Evolutionary conservation across 2,329 filamentous ascomycete genomes (phyloP).

Genomic region (Penicillium sp.): DNA sequence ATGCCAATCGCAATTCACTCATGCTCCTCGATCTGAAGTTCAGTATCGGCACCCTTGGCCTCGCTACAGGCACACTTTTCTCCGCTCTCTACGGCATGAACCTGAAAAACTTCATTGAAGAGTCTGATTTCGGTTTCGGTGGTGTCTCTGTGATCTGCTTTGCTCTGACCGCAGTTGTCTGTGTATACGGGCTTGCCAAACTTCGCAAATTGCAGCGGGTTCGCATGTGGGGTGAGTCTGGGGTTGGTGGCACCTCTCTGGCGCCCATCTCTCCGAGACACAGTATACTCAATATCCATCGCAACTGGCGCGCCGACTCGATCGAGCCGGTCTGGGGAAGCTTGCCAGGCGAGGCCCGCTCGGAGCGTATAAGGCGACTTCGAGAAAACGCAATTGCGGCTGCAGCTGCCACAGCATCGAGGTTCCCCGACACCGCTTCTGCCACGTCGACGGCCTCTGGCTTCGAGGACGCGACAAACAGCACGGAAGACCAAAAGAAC

Average conservation of each 20-base stretch:
- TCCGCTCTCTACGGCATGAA: constrained; percentile 99
- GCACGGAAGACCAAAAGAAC: constrained; percentile 6
- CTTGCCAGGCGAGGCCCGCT: constrained; percentile 42
- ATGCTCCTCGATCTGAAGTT: constrained; percentile 98
- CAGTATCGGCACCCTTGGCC: constrained; percentile 89
- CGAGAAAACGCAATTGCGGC: constrained; percentile 34
- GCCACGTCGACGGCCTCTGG: constrained; percentile 10
- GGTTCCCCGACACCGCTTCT: constrained; percentile 9
- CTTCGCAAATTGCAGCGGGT: constrained; percentile 84
- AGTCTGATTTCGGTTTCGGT: constrained; percentile 82
- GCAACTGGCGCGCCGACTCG: constrained; percentile 48
- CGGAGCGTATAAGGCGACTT: constrained; percentile 41
- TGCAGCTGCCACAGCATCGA: constrained; percentile 24
- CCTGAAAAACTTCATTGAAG: constrained; percentile 96
- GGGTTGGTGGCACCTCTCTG: constrained; percentile 37
- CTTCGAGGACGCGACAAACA: constrained; percentile 7
- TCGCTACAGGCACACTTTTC: constrained; percentile 91
- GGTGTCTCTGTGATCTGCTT: constrained; percentile 72
- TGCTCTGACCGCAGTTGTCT: constrained; percentile 73
- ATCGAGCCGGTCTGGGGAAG: constrained; percentile 45
- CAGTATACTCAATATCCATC: constrained; percentile 29
- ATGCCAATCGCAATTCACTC: constrained; percentile 95
- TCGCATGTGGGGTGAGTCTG: constrained; percentile 74
- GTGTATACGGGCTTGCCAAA: constrained; percentile 79
- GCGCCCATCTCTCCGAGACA: constrained; percentile 31